Evolutionary conservation across 306 rosid species (phyloP), one percentile per base, ranked within the genome.

Genomic region (Casuarina equisetifolia): DNA sequence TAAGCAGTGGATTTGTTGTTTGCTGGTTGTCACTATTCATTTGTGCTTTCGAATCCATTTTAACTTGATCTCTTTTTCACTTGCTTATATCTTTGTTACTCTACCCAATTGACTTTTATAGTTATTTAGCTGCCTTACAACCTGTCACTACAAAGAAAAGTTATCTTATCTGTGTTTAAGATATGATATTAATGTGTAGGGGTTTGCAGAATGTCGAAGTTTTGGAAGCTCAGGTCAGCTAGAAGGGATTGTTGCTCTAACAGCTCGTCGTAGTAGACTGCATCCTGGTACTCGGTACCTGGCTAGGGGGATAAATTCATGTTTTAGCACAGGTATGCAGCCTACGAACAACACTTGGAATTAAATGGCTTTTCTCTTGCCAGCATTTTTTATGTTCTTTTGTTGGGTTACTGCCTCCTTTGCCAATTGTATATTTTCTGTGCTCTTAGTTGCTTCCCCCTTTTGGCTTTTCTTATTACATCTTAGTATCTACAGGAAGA

Each of bases 251-350:
- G 97, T 87, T 73, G 93, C 98, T 74, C 89, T 91, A 70, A 90
- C 73, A 76, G 99, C 99, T 85, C 97, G 97, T 58, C 93, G 99
- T 72, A 96, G 99, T 85, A 88, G 96, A 91, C 82, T 96, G 85
- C 99, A 96, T 85, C 99, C 99, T 16, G 99, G 99, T 53, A 96
- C 99, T 77, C 92, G 98, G 53, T 96, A 96, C 83, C 87, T 96
- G 89, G 99, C 99, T 2, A 87, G 99, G 88, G 99, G 99, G 55
- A 52, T 96, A 74, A 96, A 96, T 92, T 91, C 99, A 61, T 96
- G 99, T 87, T 92, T 79, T 76, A 89, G 98, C 88, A 90, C 99
- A 85, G 99, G 99, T 92, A 85, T 70, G 55, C 76, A 64, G 55
- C 76, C 74, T 72, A 63, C 71, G 73, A 50, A 77, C 20, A 66